Percentiles rank a stretch among this genome's conserved stretches.
Conservation (phyloP, 768 basidiomycete genomes). For the Boletus tomentosulus region DNA sequence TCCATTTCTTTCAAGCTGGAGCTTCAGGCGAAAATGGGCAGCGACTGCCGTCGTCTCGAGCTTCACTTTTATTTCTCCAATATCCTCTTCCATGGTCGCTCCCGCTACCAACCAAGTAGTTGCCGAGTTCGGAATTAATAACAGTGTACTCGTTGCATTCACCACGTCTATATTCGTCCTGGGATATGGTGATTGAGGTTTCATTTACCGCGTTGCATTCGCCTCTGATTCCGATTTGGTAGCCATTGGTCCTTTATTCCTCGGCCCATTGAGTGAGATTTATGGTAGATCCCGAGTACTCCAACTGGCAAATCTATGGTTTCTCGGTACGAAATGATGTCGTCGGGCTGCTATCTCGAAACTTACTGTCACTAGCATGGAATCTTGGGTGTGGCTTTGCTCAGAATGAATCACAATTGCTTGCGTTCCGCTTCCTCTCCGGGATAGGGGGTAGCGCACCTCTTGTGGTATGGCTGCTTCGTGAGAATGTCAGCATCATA, state of each 20-base stretch:
- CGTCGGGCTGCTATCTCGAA: background rate
- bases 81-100: conserved; percentile 73
- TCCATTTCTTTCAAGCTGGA: conserved; percentile 44
- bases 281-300: conserved; percentile 62
- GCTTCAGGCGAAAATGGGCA: conserved; percentile 55
- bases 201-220: background rate
- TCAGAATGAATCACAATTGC: conserved; percentile 50
- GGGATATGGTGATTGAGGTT: conserved; percentile 48
- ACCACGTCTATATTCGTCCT: conserved; percentile 57
- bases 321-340: conserved; percentile 42
- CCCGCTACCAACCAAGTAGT: conserved; percentile 55
- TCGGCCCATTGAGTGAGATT: conserved; percentile 67
- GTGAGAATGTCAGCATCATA: background rate
- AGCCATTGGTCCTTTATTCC: conserved; percentile 33
- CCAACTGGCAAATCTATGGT: conserved; percentile 63
- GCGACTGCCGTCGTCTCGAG: conserved; percentile 60
- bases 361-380: conserved; percentile 41
- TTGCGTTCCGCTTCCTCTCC: conserved; percentile 65
- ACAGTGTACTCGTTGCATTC: conserved; percentile 45
- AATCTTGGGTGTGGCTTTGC: conserved; percentile 64
- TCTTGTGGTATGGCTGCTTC: conserved; percentile 35
- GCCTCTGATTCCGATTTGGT: background rate
- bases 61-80: conserved; percentile 64
- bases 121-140: conserved; percentile 51
- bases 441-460: conserved; percentile 75